These are phyloP conservation scores for Strobilomyces echinocephalus DNA, from an alignment of 768 basidiomycete genomes.

Conservation along the genomic window DNA sequence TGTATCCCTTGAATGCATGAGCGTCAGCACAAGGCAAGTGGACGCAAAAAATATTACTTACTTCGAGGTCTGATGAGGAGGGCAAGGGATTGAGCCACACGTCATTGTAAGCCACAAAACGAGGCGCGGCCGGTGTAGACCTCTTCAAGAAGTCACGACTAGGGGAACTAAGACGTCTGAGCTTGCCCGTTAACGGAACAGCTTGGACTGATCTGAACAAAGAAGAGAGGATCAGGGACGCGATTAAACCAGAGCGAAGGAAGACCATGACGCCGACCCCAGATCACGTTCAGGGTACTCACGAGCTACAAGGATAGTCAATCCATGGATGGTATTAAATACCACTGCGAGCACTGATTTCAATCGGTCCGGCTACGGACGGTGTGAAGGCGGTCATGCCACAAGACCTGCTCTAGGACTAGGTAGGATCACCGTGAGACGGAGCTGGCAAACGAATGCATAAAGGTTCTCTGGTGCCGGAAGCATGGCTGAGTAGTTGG, in stretches of 20 bases:
- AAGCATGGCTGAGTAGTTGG: not conserved
- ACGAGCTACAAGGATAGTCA: not conserved
- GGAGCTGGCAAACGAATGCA: not conserved
- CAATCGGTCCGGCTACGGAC: slow-evolving; percentile 3
- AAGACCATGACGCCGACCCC: slow-evolving; percentile 10
- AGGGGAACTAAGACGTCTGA: slow-evolving; percentile 17
- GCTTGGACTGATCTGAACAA: slow-evolving; percentile 10
- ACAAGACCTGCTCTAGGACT: too few species aligned
- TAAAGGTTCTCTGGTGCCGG: slow-evolving; percentile 2
- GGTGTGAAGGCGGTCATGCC: not conserved
- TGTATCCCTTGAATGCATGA: slow-evolving; percentile 27
- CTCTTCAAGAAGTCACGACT: slow-evolving; percentile 22
- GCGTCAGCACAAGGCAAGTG: not conserved
- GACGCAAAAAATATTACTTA: slow-evolving; percentile 14
- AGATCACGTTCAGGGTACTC: not conserved
- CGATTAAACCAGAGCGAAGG: slow-evolving; percentile 5
- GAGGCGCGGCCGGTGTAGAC: slow-evolving; percentile 41
- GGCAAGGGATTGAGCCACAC: slow-evolving; percentile 42
- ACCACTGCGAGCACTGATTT: not conserved
- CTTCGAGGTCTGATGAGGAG: slow-evolving; percentile 39
- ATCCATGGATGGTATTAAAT: slow-evolving; percentile 14
- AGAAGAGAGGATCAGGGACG: slow-evolving; percentile 1
- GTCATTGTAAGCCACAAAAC: slow-evolving; percentile 42
- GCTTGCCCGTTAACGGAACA: slow-evolving; percentile 20
- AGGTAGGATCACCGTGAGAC: not conserved